Percentiles rank a stretch among this genome's conserved stretches.
Conservation (phyloP, 2,329 filamentous ascomycete species). For the Xylariaceae sp. region DNA sequence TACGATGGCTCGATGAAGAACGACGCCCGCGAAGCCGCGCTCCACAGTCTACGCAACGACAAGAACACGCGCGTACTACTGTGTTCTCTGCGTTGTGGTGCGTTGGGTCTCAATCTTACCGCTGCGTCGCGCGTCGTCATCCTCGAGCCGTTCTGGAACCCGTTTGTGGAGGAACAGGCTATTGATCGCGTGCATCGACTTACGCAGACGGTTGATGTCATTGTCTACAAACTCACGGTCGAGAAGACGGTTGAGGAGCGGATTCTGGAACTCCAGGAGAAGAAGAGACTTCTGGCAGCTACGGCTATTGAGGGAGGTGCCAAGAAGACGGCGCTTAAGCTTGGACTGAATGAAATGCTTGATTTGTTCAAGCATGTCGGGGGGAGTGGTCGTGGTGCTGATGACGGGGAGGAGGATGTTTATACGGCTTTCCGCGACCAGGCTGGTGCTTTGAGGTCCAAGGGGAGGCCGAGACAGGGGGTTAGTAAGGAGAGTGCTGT, state of each 20-base stretch:
- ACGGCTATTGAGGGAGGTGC: slow-evolving; percentile 82
- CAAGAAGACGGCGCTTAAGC: slow-evolving; percentile 71
- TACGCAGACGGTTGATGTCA: slow-evolving; percentile 90
- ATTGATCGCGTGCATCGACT: slow-evolving; percentile 98
- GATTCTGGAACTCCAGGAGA: slow-evolving; percentile 90
- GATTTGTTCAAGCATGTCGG: slow-evolving; percentile 75
- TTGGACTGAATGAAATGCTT: slow-evolving; percentile 91
- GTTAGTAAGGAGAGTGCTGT: slow-evolving; percentile 12
- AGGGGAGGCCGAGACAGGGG: slow-evolving; percentile 3
- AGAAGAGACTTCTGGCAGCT: slow-evolving; percentile 88
- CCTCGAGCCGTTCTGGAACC: slow-evolving; percentile 98
- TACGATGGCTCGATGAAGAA: slow-evolving; percentile 97
- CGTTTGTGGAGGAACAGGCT: slow-evolving; percentile 98
- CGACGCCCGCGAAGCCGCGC: slow-evolving; percentile 82
- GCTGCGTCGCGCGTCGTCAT: slow-evolving; percentile 92
- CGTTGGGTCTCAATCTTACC: slow-evolving; percentile 88
- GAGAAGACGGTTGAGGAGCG: slow-evolving; percentile 85
- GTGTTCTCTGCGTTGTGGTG: slow-evolving; percentile 92
- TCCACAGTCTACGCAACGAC: slow-evolving; percentile 74
- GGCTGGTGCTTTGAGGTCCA: neutral
- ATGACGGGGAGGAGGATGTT: neutral
- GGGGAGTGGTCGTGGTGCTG: slow-evolving; percentile 44
- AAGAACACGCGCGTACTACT: slow-evolving; percentile 76
- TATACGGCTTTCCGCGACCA: neutral
- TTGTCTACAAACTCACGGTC: slow-evolving; percentile 92